These are phyloP conservation scores for Puccinellia tenuiflora DNA, from an alignment of 176 grass and related monocot genomes.

Conservation along the genomic window DNA sequence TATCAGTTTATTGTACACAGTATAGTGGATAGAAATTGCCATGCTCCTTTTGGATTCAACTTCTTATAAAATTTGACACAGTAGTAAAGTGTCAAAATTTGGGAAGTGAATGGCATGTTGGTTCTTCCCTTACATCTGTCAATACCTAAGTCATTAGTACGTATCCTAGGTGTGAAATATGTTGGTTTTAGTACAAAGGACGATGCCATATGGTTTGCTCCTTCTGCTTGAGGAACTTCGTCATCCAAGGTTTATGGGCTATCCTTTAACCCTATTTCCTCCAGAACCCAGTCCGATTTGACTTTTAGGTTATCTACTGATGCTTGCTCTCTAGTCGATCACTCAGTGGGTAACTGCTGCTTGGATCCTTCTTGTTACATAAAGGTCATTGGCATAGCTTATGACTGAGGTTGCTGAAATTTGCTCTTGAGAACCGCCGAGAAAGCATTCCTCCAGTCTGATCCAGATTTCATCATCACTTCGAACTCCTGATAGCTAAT, in stretches of 20 bases:
- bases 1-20: slow-evolving; percentile 1
- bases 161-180: slow-evolving; percentile 37
- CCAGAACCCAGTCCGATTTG: slow-evolving; percentile 19
- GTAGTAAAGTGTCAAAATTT: slow-evolving; percentile 26
- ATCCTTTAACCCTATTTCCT: background rate
- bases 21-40: background rate
- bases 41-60: slow-evolving; percentile 1
- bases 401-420: slow-evolving; percentile 57
- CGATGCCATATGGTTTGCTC: slow-evolving; percentile 10
- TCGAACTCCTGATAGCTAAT: slow-evolving; percentile 86
- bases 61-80: background rate
- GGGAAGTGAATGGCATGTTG: slow-evolving; percentile 30
- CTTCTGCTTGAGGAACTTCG: slow-evolving; percentile 27
- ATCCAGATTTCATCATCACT: slow-evolving; percentile 90
- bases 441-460: slow-evolving; percentile 85
- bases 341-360: slow-evolving; percentile 14
- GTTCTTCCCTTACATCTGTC: slow-evolving; percentile 32
- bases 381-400: slow-evolving; percentile 51
- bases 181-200: slow-evolving; percentile 32
- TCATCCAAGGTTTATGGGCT: slow-evolving; percentile 23
- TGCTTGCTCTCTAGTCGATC: slow-evolving; percentile 21
- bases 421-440: slow-evolving; percentile 47
- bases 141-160: slow-evolving; percentile 34
- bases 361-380: slow-evolving; percentile 36
- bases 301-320: slow-evolving; percentile 28